Base-by-base conservation (phyloP, 2,329 filamentous ascomycete genomes). In the Didymella arachidicola region DNA sequence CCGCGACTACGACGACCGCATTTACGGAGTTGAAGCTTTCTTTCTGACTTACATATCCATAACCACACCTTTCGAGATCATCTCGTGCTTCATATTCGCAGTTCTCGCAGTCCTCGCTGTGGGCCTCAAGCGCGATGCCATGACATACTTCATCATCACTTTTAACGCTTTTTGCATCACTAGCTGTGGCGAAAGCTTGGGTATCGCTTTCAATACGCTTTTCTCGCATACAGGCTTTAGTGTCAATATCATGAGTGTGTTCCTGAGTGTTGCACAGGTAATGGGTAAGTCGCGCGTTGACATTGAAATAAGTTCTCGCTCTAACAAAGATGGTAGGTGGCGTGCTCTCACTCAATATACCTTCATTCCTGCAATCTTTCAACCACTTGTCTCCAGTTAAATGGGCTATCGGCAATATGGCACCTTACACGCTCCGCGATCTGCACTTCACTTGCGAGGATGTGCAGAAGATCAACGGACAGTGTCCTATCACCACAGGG, bases 151-250 rank as follows among this genome's bases (percentile, higher is more conserved):
- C 66, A 83, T 89, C 41, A 81, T 84, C 50, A 82, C 86, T 2
- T 91, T 89, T 75, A 86, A 88, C 64, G 87, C 86, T 62, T 92
- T 93, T 69, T 89, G 87, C 64, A 85, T 93, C 53, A 88, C 91
- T 16, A 88, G 81, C 53, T 92, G 89, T 68, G 90, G 90, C 26
- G 90, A 93, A 79, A 89, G 86, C 52, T 70, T 93, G 1, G 90
- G 90, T 0, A 92, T 93, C 70, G 87, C 92, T 78, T 93, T 93
- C 80, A 92, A 92, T 77, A 92, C 89, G 0, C 78, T 93, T 8
- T 90, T 92, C 72, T 78, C 79, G 32, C 89, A 93, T 70, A 90
- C 89, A 0, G 90, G 90, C 2, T 93, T 93, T 72, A 89, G 89
- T 0, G 86, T 93, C 58, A 92, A 91, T 65, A 77, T 91, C 55